These are phyloP conservation scores for Asterochloris erici DNA, from an alignment of 139 green algal species.

Conservation along the genomic window DNA sequence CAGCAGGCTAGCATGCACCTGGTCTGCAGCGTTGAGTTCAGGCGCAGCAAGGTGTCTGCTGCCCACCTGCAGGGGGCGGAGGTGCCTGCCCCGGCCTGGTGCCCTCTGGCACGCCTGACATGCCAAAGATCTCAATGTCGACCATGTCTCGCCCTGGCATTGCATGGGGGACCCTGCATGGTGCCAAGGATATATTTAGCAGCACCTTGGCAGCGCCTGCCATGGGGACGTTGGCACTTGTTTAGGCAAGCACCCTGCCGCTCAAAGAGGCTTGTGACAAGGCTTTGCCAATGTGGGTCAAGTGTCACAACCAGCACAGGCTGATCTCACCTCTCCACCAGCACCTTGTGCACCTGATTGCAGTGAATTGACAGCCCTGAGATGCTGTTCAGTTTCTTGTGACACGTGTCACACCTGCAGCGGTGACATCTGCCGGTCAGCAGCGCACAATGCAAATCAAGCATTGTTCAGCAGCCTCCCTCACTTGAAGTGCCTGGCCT, in stretches of 20 bases:
- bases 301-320: background rate
- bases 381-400: conserved; percentile 75
- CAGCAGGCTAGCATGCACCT: no score
- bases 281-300: no score
- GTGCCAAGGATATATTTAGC: background rate
- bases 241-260: no score
- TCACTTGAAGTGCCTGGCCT: conserved; percentile 85
- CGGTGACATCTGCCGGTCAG: background rate
- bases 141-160: conserved; percentile 69
- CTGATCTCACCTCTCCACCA: conserved; percentile 51
- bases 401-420: conserved; percentile 40
- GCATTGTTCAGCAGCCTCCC: no score
- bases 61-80: no score
- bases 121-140: conserved; percentile 90
- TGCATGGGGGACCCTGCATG: conserved; percentile 63
- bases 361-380: conserved; percentile 81
- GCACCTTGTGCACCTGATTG: conserved; percentile 86
- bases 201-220: background rate
- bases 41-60: no score
- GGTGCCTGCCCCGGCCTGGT: conserved; percentile 25
- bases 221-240: background rate
- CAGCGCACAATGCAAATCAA: background rate
- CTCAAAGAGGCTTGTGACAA: background rate
- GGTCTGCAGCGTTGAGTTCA: no score
- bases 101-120: conserved; percentile 74